Evolutionary conservation across 1,139 yeast genomes (phyloP).

Genomic region (Candida sanyaensis): DNA sequence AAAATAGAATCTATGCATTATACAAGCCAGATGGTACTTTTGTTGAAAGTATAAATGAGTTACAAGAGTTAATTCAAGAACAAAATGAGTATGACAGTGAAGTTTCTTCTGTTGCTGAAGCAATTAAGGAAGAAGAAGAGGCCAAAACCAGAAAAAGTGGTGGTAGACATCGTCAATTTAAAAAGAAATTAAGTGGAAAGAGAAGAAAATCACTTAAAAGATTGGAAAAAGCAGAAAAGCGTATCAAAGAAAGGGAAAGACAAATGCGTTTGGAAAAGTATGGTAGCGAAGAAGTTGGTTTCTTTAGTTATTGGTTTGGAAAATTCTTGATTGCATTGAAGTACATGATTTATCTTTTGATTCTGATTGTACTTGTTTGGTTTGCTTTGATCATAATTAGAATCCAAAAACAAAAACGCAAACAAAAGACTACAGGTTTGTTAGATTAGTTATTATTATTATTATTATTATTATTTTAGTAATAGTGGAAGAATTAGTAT

Average conservation of each 20-base stretch:
- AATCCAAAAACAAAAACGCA: slow-evolving; percentile 47
- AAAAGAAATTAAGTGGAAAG: slow-evolving; percentile 20
- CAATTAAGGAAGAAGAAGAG: slow-evolving; percentile 19
- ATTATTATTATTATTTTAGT: not conserved
- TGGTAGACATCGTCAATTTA: slow-evolving; percentile 22
- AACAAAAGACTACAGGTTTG: slow-evolving; percentile 40
- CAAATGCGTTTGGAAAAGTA: slow-evolving; percentile 39
- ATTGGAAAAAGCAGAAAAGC: slow-evolving; percentile 39
- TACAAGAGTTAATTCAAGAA: slow-evolving; percentile 31
- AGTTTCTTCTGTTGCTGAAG: slow-evolving; percentile 18
- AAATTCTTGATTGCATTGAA: slow-evolving; percentile 27
- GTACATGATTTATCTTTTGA: slow-evolving; percentile 28
- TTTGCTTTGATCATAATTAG: slow-evolving; percentile 49
- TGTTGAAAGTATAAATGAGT: slow-evolving; percentile 39
- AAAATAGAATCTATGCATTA: slow-evolving; percentile 51
- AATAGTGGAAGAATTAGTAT: not conserved
- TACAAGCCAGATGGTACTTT: slow-evolving; percentile 43
- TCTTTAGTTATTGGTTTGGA: slow-evolving; percentile 26
- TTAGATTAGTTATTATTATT: slow-evolving; percentile 27
- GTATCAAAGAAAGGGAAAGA: slow-evolving; percentile 45
- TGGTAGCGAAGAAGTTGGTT: slow-evolving; percentile 41
- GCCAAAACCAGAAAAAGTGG: slow-evolving; percentile 21
- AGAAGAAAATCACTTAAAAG: slow-evolving; percentile 38
- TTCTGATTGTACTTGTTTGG: slow-evolving; percentile 41
- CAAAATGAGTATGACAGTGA: slow-evolving; percentile 24